Evolutionary conservation across 2,329 filamentous ascomycete species (phyloP).

Genomic region (Mollisia scopiformis): DNA sequence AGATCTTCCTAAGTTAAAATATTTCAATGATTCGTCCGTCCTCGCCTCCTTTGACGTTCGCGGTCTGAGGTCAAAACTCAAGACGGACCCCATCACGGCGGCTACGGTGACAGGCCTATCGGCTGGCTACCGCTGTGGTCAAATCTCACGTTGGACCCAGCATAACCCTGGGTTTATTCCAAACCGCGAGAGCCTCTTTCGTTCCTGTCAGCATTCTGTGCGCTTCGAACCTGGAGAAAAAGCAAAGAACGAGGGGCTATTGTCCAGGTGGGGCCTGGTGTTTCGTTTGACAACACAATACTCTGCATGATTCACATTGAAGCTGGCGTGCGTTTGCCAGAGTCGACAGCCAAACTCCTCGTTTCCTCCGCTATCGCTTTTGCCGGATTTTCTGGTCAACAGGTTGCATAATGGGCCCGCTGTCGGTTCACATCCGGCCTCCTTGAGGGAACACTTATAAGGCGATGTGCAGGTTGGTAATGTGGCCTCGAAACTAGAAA

Average conservation of each 20-base stretch:
- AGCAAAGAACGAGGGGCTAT: neutral
- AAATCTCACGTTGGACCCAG: constrained; percentile 6
- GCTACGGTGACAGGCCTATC: constrained; percentile 21
- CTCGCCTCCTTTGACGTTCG: constrained; percentile 6
- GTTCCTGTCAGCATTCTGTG: constrained; percentile 11
- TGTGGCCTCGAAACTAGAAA: neutral
- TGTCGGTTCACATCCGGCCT: constrained; percentile 13
- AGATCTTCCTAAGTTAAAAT: neutral
- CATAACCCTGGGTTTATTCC: constrained; percentile 18
- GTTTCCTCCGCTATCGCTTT: neutral
- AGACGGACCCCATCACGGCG: constrained; percentile 28
- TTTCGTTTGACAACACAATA: neutral
- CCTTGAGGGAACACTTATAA: constrained; percentile 15
- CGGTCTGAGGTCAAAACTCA: constrained; percentile 18
- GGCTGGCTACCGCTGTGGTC: constrained; percentile 16
- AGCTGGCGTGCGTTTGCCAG: constrained; percentile 14
- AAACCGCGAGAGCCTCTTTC: neutral
- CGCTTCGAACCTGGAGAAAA: constrained; percentile 6
- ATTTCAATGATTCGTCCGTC: neutral
- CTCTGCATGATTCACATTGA: neutral
- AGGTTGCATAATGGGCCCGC: constrained; percentile 23
- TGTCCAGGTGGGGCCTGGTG: neutral
- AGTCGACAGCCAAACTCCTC: no score
- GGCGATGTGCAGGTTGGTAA: constrained; percentile 8
- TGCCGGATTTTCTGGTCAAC: neutral